Percentiles rank a stretch among this genome's conserved stretches.
These are phyloP conservation scores for Amphichorda felina DNA, from an alignment of 2,329 filamentous ascomycete species.

Conservation along the genomic window DNA sequence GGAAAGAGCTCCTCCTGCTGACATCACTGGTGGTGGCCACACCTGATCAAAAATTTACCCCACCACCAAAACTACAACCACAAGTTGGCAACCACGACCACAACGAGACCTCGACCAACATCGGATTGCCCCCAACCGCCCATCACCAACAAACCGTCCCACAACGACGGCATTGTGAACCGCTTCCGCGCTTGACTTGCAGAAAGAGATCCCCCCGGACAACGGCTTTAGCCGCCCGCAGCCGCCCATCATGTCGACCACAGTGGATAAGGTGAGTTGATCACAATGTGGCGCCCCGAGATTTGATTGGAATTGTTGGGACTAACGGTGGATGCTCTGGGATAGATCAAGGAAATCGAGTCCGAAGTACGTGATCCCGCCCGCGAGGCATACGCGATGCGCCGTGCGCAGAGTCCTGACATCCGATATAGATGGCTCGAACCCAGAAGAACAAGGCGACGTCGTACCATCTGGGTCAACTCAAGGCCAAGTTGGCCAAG, in stretches of 20 bases:
- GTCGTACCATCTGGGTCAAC: constrained; percentile 84
- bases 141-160: background rate
- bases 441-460: constrained; percentile 98
- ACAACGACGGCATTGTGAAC: background rate
- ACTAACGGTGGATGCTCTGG: constrained; percentile 1
- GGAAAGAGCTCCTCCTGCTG: too few species aligned
- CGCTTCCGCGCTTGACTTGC: too few species aligned
- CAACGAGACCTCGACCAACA: constrained; percentile 1
- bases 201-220: background rate
- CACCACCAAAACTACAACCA: constrained; percentile 19
- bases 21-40: constrained; percentile 16
- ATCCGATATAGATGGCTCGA: constrained; percentile 61
- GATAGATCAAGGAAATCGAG: constrained; percentile 92
- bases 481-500: constrained; percentile 97
- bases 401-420: background rate
- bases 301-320: too few species aligned
- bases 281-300: too few species aligned
- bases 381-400: background rate
- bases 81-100: background rate
- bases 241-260: constrained; percentile 72
- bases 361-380: constrained; percentile 55
- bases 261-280: constrained; percentile 75
- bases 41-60: constrained; percentile 24
- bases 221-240: constrained; percentile 1
- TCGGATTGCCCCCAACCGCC: background rate